phyloP scores from a whole-genome alignment of 805 yeast genomes.

The Schizosaccharomyces pombe region DNA sequence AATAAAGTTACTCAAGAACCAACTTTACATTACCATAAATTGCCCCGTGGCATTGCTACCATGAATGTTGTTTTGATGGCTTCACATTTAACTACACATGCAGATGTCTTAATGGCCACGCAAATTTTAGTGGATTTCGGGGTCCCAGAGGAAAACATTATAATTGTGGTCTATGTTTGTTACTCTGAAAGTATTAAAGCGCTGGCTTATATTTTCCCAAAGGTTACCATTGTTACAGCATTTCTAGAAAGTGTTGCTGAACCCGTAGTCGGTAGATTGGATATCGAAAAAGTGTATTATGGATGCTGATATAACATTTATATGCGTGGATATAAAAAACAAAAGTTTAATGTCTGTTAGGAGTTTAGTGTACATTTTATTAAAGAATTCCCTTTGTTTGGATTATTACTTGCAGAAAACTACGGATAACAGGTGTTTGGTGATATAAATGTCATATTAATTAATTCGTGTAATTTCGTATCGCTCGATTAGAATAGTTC shows the following conservation, averaged over 20 bases:
- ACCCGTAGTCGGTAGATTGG: neutral
- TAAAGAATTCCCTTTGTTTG: no score
- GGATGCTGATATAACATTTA: no score
- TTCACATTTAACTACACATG: conserved; percentile 76
- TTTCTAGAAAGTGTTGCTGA: neutral
- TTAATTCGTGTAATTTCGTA: no score
- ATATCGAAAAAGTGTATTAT: neutral
- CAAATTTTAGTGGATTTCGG: conserved; percentile 70
- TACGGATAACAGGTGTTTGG: no score
- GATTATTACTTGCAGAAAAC: no score
- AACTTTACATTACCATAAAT: conserved; percentile 54
- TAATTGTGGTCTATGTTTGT: conserved; percentile 48
- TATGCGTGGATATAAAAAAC: no score
- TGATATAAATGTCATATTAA: no score
- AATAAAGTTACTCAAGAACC: conserved; percentile 87
- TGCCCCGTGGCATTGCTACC: conserved; percentile 24
- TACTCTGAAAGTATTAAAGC: conserved; percentile 55
- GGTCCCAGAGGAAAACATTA: conserved; percentile 35
- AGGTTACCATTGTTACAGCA: conserved; percentile 18
- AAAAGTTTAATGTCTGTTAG: no score
- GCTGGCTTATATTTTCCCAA: conserved; percentile 48
- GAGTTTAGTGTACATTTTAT: no score
- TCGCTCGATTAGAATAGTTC: no score
- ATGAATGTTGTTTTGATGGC: conserved; percentile 40
- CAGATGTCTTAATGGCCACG: conserved; percentile 84